Conservation (phyloP, 352 stramenopile genomes). For the Globisporangium yorkense region DNA sequence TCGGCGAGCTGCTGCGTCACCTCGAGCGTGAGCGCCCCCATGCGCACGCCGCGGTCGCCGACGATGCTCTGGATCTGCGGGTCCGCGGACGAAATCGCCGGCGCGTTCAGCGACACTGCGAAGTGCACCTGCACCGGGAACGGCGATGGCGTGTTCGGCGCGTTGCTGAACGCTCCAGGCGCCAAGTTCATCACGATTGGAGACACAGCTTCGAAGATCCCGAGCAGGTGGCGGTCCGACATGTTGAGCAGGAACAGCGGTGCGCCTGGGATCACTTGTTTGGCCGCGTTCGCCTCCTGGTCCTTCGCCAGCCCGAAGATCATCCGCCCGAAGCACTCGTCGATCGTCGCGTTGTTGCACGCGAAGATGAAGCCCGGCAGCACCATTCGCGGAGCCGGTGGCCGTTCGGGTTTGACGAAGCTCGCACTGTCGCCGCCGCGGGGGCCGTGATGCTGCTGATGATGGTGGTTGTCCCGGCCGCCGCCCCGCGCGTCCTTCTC, state of each 20-base stretch:
- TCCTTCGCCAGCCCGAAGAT: conserved; percentile 72
- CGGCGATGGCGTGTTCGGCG: conserved; percentile 44
- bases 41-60: conserved; percentile 48
- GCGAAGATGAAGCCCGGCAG: conserved; percentile 76
- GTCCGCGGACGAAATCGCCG: conserved; percentile 60
- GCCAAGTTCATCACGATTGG: conserved; percentile 70
- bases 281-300: conserved; percentile 54
- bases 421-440: conserved; percentile 1
- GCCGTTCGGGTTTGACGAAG: conserved; percentile 1
- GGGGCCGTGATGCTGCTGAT: conserved; percentile 11
- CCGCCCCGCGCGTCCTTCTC: conserved; percentile 43
- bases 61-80: conserved; percentile 66
- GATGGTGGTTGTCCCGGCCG: not conserved
- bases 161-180: conserved; percentile 67
- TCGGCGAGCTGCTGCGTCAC: conserved; percentile 68
- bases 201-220: conserved; percentile 80
- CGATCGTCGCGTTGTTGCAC: conserved; percentile 77
- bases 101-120: conserved; percentile 58
- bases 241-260: conserved; percentile 86
- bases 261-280: conserved; percentile 66
- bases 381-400: conserved; percentile 15
- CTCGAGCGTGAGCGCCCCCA: conserved; percentile 55
- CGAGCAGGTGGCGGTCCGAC: conserved; percentile 77
- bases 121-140: conserved; percentile 79
- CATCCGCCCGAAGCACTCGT: conserved; percentile 85